These are phyloP conservation scores for Fraxinus anomala DNA, from an alignment of 257 asterid genomes.

Conservation along the genomic window DNA sequence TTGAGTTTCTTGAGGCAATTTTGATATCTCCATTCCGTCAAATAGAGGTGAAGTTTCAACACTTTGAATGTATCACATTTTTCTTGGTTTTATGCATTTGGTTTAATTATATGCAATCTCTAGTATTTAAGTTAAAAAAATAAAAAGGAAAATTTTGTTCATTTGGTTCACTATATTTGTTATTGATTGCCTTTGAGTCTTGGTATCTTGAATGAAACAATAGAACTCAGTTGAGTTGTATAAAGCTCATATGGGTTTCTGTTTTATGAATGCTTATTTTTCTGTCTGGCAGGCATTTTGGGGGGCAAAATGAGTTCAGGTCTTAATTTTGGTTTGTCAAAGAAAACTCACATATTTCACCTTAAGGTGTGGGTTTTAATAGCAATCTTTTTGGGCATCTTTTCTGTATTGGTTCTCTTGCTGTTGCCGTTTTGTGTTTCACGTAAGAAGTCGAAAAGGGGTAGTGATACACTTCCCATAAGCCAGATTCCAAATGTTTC, in stretches of 20 bases:
- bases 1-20: conserved; percentile 2
- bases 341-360: conserved; percentile 63
- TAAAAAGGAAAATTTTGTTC: background rate
- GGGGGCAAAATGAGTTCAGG: conserved; percentile 50
- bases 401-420: conserved; percentile 45
- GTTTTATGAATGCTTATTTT: background rate
- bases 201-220: background rate
- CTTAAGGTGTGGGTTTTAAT: conserved; percentile 75
- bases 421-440: conserved; percentile 52
- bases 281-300: conserved; percentile 37
- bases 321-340: conserved; percentile 53
- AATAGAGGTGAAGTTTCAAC: conserved; percentile 36
- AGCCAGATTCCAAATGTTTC: conserved; percentile 45
- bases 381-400: conserved; percentile 56
- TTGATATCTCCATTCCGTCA: conserved; percentile 8
- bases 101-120: background rate
- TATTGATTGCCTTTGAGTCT: background rate
- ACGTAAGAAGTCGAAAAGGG: conserved; percentile 44
- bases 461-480: conserved; percentile 37
- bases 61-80: conserved; percentile 16
- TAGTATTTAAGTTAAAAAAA: background rate
- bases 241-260: background rate
- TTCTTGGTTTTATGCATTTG: background rate
- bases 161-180: background rate
- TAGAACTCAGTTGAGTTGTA: background rate